A percentile compares a stretch with the other conserved stretches of the same genome.
Evolutionary conservation across 2,329 filamentous ascomycete species (phyloP).

Genomic region (Calonectria hongkongensis): DNA sequence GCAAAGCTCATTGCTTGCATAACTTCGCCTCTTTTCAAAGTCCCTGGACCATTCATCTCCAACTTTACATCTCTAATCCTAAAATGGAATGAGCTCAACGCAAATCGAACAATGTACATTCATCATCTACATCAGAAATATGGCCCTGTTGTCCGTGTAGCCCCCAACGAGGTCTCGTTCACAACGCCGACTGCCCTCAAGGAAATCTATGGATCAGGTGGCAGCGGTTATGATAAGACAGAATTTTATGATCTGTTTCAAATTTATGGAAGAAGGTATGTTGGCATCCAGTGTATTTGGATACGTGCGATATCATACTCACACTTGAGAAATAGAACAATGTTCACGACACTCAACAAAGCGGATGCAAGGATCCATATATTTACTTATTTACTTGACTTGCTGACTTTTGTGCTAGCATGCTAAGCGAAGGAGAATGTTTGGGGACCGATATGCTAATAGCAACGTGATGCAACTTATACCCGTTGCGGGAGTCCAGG

Average conservation of each 20-base stretch:
- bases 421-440: constrained; percentile 75
- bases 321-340: constrained; percentile 64
- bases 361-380: constrained; percentile 64
- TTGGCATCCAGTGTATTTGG: not conserved
- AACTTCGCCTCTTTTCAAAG: constrained; percentile 58
- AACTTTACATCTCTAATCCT: constrained; percentile 70
- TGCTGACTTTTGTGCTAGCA: constrained; percentile 66
- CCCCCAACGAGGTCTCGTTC: constrained; percentile 76
- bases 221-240: constrained; percentile 79
- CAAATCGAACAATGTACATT: constrained; percentile 72
- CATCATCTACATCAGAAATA: constrained; percentile 73
- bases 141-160: constrained; percentile 74
- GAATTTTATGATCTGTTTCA: constrained; percentile 78
- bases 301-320: constrained; percentile 5
- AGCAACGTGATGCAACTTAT: constrained; percentile 76
- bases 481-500: constrained; percentile 74
- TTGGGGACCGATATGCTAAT: constrained; percentile 82
- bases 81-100: constrained; percentile 74
- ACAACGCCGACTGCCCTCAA: constrained; percentile 73
- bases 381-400: not conserved
- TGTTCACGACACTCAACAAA: constrained; percentile 76
- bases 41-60: constrained; percentile 70
- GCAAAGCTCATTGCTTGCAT: constrained; percentile 54
- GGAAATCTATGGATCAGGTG: constrained; percentile 77
- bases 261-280: constrained; percentile 73